A percentile compares a stretch with the other conserved stretches of the same genome.
These are phyloP conservation scores for Saccharum officinarum DNA, from an alignment of 176 grass and related monocot species.

Conservation along the genomic window DNA sequence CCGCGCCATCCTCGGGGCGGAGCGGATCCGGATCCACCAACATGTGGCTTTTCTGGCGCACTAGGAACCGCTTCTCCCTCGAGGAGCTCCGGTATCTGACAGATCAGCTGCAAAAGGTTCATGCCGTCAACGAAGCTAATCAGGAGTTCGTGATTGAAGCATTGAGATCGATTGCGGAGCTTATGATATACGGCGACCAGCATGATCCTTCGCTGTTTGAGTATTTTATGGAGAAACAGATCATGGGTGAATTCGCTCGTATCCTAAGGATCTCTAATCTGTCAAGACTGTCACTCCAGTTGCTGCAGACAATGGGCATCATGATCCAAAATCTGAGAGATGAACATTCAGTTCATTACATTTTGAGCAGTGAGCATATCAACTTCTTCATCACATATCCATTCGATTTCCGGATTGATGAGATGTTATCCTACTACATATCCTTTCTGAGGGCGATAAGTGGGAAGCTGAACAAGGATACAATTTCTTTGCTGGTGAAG, in stretches of 20 bases:
- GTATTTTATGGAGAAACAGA: conserved; percentile 97
- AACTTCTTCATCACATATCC: conserved; percentile 85
- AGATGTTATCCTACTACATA: conserved; percentile 90
- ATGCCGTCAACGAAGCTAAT: conserved; percentile 79
- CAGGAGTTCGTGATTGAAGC: conserved; percentile 97
- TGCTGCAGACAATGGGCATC: conserved; percentile 97
- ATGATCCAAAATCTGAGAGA: conserved; percentile 98
- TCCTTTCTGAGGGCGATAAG: conserved; percentile 98
- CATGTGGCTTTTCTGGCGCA: conserved; percentile 95
- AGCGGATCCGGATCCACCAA: conserved; percentile 11
- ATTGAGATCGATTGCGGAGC: conserved; percentile 87
- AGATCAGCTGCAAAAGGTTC: conserved; percentile 85
- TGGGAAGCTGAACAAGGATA: conserved; percentile 90
- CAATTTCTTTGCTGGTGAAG: conserved; percentile 87
- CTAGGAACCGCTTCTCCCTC: conserved; percentile 86
- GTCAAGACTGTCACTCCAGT: conserved; percentile 77
- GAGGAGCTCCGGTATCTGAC: conserved; percentile 94
- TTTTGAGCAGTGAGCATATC: conserved; percentile 97
- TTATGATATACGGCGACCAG: conserved; percentile 95
- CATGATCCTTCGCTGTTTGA: conserved; percentile 84
- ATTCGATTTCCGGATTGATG: conserved; percentile 89
- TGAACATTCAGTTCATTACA: conserved; percentile 89
- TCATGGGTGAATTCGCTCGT: conserved; percentile 92
- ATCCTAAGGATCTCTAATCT: conserved; percentile 78
- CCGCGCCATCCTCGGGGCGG: too few relatives aligned